Conservation (phyloP, 108 stramenopile genomes). For the Cafeteria roenbergensis region DNA sequence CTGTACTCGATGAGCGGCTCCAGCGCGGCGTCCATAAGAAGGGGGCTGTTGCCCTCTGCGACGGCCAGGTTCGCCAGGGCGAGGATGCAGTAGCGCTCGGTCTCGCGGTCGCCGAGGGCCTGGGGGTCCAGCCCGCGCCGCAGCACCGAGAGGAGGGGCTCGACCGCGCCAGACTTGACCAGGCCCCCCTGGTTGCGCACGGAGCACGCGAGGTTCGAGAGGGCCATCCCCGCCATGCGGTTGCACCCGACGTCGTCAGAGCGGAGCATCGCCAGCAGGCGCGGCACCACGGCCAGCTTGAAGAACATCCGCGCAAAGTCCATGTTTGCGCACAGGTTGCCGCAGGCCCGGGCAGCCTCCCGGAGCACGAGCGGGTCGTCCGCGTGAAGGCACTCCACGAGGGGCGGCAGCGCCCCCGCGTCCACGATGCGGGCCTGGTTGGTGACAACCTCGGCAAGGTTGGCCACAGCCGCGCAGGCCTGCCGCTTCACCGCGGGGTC, state of each 20-base stretch:
- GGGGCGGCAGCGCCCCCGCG: conserved; percentile 44
- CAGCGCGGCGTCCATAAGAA: conserved; percentile 39
- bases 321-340: conserved; percentile 62
- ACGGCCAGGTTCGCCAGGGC: conserved; percentile 54
- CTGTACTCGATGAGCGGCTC: conserved; percentile 51
- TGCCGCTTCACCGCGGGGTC: conserved; percentile 36
- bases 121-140: conserved; percentile 51
- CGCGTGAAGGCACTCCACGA: conserved; percentile 44
- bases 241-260: conserved; percentile 36
- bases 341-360: conserved; percentile 60
- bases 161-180: conserved; percentile 42
- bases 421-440: conserved; percentile 56
- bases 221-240: conserved; percentile 53
- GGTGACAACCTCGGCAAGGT: conserved; percentile 55
- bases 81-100: conserved; percentile 55
- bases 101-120: conserved; percentile 52
- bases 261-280: conserved; percentile 47
- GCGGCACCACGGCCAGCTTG: conserved; percentile 33
- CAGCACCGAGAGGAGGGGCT: conserved; percentile 43
- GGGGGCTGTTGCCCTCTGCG: conserved; percentile 38
- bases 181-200: conserved; percentile 53
- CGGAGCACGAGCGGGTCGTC: conserved; percentile 38
- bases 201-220: conserved; percentile 54
- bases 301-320: conserved; percentile 55
- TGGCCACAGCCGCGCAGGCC: conserved; percentile 64